A percentile compares a stretch with the other conserved stretches of the same genome.
Evolutionary conservation across 2,329 filamentous ascomycete genomes (phyloP).

Genomic region (Cercospora berteroae): DNA sequence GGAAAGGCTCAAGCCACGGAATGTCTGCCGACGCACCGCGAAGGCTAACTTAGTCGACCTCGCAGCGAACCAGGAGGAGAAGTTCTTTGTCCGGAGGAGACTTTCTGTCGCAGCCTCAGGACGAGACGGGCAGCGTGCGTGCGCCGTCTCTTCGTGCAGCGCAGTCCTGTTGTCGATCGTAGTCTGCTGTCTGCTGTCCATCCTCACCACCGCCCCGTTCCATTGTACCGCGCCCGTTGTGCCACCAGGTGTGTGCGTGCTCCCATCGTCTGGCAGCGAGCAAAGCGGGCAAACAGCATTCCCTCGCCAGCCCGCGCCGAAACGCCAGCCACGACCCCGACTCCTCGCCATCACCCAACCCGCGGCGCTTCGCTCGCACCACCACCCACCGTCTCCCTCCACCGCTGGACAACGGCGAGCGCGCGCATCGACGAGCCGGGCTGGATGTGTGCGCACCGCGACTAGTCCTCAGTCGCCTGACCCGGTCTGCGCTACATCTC

Average conservation of each 20-base stretch:
- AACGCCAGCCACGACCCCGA: slow-evolving; percentile 7
- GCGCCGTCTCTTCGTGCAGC: neutral
- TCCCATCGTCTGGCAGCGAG: neutral
- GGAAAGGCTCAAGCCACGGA: slow-evolving; percentile 2
- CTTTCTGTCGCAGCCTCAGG: slow-evolving; percentile 3
- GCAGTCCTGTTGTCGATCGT: neutral
- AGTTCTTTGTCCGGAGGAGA: slow-evolving; percentile 3
- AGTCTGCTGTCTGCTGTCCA: neutral
- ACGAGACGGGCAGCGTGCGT: neutral
- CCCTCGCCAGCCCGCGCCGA: slow-evolving; percentile 1
- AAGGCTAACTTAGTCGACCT: slow-evolving; percentile 2
- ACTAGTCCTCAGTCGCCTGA: slow-evolving; percentile 9
- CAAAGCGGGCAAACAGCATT: neutral
- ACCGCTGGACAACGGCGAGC: neutral
- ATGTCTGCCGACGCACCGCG: slow-evolving; percentile 6
- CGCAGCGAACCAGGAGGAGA: slow-evolving; percentile 5
- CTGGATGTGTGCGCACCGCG: slow-evolving; percentile 13
- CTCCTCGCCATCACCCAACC: slow-evolving; percentile 1
- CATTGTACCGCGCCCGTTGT: neutral
- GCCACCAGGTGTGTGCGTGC: neutral
- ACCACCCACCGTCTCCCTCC: neutral
- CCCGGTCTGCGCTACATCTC: slow-evolving; percentile 10
- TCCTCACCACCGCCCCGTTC: neutral
- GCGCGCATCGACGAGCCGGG: neutral
- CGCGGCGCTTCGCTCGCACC: neutral